Percentiles rank a stretch among this genome's conserved stretches.
Evolutionary conservation across 1,139 yeast species (phyloP).

Genomic region (Suhomyces ambrosiae): DNA sequence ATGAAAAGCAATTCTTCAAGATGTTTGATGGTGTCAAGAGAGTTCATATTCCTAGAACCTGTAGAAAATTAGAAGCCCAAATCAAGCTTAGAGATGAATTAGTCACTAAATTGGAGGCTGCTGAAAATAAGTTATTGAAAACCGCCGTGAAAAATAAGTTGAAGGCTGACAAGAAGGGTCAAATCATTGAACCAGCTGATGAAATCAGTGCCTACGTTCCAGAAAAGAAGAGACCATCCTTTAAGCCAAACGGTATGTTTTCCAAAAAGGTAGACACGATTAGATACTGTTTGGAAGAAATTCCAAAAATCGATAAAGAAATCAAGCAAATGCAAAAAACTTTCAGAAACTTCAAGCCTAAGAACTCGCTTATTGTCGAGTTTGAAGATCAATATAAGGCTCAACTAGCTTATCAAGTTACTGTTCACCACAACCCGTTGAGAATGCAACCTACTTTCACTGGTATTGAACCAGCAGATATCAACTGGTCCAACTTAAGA

Average conservation of each 20-base stretch:
- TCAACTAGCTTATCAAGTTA: conserved; percentile 67
- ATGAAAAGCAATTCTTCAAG: conserved; percentile 61
- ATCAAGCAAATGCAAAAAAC: conserved; percentile 54
- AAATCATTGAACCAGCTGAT: conserved; percentile 46
- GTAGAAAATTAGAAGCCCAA: conserved; percentile 56
- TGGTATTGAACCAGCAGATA: conserved; percentile 63
- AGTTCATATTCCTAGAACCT: conserved; percentile 74
- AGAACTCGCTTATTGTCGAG: conserved; percentile 66
- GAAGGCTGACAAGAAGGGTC: conserved; percentile 66
- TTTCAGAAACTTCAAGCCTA: conserved; percentile 45
- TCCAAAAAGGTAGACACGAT: conserved; percentile 62
- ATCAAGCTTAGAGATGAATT: conserved; percentile 65
- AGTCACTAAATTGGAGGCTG: conserved; percentile 66
- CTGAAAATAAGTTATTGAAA: conserved; percentile 61
- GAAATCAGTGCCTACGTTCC: conserved; percentile 70
- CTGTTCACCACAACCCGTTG: conserved; percentile 55
- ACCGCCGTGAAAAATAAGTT: conserved; percentile 62
- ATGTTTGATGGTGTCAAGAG: conserved; percentile 70
- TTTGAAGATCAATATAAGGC: conserved; percentile 72
- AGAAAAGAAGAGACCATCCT: conserved; percentile 74
- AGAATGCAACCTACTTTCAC: conserved; percentile 52
- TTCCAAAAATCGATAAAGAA: conserved; percentile 57
- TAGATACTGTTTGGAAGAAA: conserved; percentile 54
- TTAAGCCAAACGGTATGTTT: conserved; percentile 57
- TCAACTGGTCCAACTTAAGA: conserved; percentile 71